These are phyloP conservation scores for Aspergillus sp. DNA, from an alignment of 2,329 filamentous ascomycete genomes.

Conservation along the genomic window DNA sequence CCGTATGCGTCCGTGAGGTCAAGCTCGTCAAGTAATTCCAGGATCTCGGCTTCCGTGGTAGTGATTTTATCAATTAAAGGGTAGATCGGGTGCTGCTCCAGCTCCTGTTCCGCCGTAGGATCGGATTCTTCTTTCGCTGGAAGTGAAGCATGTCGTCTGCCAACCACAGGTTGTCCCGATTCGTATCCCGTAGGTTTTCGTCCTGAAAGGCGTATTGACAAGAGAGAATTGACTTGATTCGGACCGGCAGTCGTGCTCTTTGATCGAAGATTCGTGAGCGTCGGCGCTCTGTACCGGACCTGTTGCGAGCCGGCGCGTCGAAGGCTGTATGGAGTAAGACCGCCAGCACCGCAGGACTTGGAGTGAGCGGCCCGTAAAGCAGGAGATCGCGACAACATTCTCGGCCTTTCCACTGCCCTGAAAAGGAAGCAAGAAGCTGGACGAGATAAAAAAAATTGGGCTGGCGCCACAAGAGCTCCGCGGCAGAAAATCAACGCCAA, in stretches of 20 bases:
- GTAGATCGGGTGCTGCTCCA: conserved; percentile 28
- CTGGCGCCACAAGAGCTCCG: conserved; percentile 21
- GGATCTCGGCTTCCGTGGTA: conserved; percentile 35
- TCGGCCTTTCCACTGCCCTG: conserved; percentile 18
- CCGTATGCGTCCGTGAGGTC: conserved; percentile 10
- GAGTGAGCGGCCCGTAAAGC: conserved; percentile 29
- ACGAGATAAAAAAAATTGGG: conserved; percentile 9
- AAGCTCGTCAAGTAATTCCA: conserved; percentile 32
- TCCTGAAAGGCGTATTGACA: neutral
- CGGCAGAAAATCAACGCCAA: conserved; percentile 31
- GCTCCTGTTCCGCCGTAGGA: conserved; percentile 21
- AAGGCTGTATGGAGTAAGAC: conserved; percentile 20
- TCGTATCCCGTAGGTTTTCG: neutral
- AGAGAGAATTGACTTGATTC: conserved; percentile 4
- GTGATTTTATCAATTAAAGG: conserved; percentile 39
- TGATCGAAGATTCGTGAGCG: conserved; percentile 19
- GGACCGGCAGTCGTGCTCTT: conserved; percentile 16
- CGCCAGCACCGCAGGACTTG: conserved; percentile 28
- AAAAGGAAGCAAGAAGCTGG: conserved; percentile 10
- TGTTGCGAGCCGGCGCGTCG: conserved; percentile 23
- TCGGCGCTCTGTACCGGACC: conserved; percentile 25
- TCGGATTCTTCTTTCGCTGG: conserved; percentile 17
- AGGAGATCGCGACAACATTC: conserved; percentile 37
- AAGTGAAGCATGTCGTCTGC: conserved; percentile 26
- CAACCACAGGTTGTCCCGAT: conserved; percentile 12